Percentiles rank a stretch among this genome's conserved stretches.
Evolutionary conservation across 2,329 filamentous ascomycete genomes (phyloP).

Genomic region (Phaeophleospora eucalypticola): DNA sequence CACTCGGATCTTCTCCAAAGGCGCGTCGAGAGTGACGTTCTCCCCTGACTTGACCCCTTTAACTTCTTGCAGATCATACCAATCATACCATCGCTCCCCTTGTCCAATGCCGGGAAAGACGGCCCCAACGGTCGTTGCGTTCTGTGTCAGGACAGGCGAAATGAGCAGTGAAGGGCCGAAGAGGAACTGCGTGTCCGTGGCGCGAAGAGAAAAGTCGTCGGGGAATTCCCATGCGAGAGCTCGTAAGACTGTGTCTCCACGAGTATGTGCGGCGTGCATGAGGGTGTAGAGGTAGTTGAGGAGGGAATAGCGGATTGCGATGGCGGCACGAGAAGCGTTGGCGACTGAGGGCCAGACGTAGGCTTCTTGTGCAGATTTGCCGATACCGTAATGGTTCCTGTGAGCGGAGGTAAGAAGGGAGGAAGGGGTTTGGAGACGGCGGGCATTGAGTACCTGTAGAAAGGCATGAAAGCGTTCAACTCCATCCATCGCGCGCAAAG

Average conservation of each 20-base stretch:
- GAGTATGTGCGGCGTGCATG: slow-evolving; percentile 61
- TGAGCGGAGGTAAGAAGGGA: background rate
- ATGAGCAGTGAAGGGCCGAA: slow-evolving; percentile 62
- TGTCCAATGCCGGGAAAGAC: slow-evolving; percentile 62
- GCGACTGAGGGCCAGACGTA: slow-evolving; percentile 62
- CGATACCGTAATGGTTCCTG: slow-evolving; percentile 65
- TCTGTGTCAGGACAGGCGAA: slow-evolving; percentile 61
- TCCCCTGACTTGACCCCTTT: slow-evolving; percentile 41
- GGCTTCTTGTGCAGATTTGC: slow-evolving; percentile 60
- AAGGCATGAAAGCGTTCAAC: slow-evolving; percentile 65
- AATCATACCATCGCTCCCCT: slow-evolving; percentile 67
- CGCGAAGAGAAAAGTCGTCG: slow-evolving; percentile 59
- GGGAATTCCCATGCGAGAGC: slow-evolving; percentile 70
- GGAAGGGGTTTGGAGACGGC: background rate
- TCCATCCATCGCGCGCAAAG: slow-evolving; percentile 28
- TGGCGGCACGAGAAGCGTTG: slow-evolving; percentile 58
- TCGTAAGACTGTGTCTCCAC: slow-evolving; percentile 65
- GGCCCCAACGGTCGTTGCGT: slow-evolving; percentile 57
- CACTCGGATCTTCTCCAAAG: slow-evolving; percentile 25
- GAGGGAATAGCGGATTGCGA: slow-evolving; percentile 64
- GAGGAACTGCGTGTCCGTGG: slow-evolving; percentile 64
- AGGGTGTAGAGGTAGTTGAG: slow-evolving; percentile 71
- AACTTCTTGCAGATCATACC: slow-evolving; percentile 61
- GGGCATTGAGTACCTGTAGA: too few species aligned
- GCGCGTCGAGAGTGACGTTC: slow-evolving; percentile 26